phyloP scores from a whole-genome alignment of 1,139 yeast species.

The Candida albicans region DNA sequence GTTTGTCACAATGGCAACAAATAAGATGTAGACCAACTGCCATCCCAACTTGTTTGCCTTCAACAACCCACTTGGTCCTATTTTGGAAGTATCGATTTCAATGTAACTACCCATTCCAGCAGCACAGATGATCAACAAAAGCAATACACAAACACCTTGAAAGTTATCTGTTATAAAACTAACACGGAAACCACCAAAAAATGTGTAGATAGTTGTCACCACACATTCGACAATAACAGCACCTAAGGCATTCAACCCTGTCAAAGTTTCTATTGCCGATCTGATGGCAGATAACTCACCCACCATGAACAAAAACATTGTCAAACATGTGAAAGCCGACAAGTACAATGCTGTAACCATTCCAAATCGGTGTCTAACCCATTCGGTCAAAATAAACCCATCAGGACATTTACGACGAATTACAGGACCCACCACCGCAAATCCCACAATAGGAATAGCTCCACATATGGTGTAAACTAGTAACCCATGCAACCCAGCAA shows the following conservation, averaged over 20 bases:
- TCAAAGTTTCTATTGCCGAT: constrained; percentile 71
- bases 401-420: constrained; percentile 80
- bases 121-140: constrained; percentile 67
- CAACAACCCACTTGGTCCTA: constrained; percentile 66
- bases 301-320: constrained; percentile 85
- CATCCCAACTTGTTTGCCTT: constrained; percentile 75
- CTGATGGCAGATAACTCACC: constrained; percentile 83
- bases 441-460: constrained; percentile 78
- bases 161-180: constrained; percentile 86
- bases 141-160: constrained; percentile 75
- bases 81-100: constrained; percentile 60
- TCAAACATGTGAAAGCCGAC: constrained; percentile 79
- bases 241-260: constrained; percentile 78
- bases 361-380: constrained; percentile 87
- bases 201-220: constrained; percentile 83
- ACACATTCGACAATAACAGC: constrained; percentile 84
- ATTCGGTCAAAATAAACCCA: constrained; percentile 91
- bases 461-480: constrained; percentile 81
- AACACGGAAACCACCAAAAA: constrained; percentile 86
- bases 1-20: constrained; percentile 85
- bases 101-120: constrained; percentile 81
- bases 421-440: constrained; percentile 80
- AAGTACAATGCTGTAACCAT: constrained; percentile 67
- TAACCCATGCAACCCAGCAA: constrained; percentile 85
- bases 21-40: constrained; percentile 82